phyloP scores from a whole-genome alignment of 2,329 filamentous ascomycete genomes.

The Aspergillus fumigatus region DNA sequence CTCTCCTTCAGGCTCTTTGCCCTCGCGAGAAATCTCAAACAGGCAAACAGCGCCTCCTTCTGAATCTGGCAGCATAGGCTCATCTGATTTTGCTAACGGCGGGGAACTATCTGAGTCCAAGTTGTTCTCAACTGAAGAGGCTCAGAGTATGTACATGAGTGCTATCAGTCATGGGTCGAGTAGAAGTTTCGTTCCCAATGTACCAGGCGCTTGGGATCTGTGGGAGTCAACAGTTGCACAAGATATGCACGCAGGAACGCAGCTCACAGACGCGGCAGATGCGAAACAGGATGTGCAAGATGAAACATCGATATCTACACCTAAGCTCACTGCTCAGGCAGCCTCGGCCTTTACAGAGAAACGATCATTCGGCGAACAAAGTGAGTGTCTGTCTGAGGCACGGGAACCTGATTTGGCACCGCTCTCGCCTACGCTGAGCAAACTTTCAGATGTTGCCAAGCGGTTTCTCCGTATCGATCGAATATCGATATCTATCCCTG shows the following conservation, averaged over 20 bases:
- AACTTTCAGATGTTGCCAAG: slow-evolving; percentile 29
- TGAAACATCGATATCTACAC: slow-evolving; percentile 23
- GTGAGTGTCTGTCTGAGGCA: slow-evolving; percentile 7
- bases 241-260: slow-evolving; percentile 4
- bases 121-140: slow-evolving; percentile 46
- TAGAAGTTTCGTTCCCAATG: slow-evolving; percentile 27
- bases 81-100: slow-evolving; percentile 22
- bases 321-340: slow-evolving; percentile 23
- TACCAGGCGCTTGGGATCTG: slow-evolving; percentile 42
- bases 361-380: slow-evolving; percentile 1
- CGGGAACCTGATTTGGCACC: slow-evolving; percentile 14
- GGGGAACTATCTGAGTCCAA: slow-evolving; percentile 43
- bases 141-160: slow-evolving; percentile 52
- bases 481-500: slow-evolving; percentile 34
- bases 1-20: background rate
- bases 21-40: background rate
- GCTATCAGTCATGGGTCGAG: slow-evolving; percentile 47
- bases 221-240: slow-evolving; percentile 15
- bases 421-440: slow-evolving; percentile 16
- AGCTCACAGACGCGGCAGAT: slow-evolving; percentile 1
- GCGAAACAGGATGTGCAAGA: slow-evolving; percentile 3
- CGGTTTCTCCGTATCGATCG: slow-evolving; percentile 32
- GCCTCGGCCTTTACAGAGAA: slow-evolving; percentile 12
- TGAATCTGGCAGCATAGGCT: slow-evolving; percentile 20
- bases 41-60: slow-evolving; percentile 14